Conservation (phyloP, 257 asterid genomes). For the Orobanche coerulescens region DNA sequence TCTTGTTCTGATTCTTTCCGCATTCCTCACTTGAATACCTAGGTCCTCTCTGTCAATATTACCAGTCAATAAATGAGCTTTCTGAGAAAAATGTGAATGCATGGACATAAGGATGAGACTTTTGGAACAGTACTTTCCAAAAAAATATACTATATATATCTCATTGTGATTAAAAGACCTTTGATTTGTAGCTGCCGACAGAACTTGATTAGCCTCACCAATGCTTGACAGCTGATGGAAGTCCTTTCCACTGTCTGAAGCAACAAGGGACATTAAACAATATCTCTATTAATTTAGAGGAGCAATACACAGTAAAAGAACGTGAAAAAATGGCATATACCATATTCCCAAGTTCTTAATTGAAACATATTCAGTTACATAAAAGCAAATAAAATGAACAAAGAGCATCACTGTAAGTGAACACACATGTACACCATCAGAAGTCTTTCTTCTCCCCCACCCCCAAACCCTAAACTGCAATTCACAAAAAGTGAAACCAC, state of each 20-base stretch:
- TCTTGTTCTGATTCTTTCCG: constrained; percentile 7
- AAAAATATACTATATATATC: constrained; percentile 15
- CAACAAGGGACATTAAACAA: constrained; percentile 22
- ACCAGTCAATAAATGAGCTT: neutral
- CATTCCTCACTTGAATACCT: constrained; percentile 3
- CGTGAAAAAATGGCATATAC: neutral
- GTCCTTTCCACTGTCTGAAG: constrained; percentile 68
- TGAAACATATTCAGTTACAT: neutral
- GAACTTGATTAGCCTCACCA: constrained; percentile 41
- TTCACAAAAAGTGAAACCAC: neutral
- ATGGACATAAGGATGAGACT: constrained; percentile 1
- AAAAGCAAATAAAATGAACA: constrained; percentile 8
- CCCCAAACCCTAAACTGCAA: too few species aligned
- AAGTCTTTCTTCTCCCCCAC: too few species aligned
- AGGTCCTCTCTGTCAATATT: constrained; percentile 17
- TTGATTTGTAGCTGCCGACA: constrained; percentile 44
- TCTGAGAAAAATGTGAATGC: constrained; percentile 11
- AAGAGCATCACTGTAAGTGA: constrained; percentile 9
- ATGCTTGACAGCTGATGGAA: constrained; percentile 41
- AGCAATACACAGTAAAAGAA: constrained; percentile 18
- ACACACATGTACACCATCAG: neutral
- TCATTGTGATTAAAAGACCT: constrained; percentile 52
- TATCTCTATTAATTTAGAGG: constrained; percentile 14
- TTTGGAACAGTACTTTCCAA: constrained; percentile 14
- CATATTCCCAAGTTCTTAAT: neutral